Conservation (phyloP, 2,329 filamentous ascomycete species). For the Fusarium verticillioides region DNA sequence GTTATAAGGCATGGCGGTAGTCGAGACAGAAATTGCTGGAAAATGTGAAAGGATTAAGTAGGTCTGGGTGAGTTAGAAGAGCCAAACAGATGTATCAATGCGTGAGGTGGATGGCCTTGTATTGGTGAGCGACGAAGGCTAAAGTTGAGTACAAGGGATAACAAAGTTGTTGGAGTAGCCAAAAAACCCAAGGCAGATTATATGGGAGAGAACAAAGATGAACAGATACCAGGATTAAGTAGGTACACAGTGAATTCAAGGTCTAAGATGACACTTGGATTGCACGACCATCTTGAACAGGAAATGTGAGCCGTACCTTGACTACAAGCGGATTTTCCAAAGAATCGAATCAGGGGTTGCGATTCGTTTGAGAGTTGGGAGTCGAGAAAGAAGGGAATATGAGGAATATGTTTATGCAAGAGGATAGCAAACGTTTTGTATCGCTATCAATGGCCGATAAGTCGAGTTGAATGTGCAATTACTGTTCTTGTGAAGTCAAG, state of each 20-base stretch:
- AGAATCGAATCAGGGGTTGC: neutral
- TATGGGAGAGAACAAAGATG: neutral
- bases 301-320: conserved; percentile 20
- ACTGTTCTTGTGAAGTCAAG: conserved; percentile 1
- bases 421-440: neutral
- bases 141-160: conserved; percentile 5
- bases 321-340: neutral
- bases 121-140: neutral
- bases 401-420: too few relatives aligned
- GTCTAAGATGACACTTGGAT: neutral
- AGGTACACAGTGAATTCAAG: neutral
- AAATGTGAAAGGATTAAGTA: neutral
- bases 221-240: neutral
- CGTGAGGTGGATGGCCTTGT: neutral
- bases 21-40: neutral
- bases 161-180: neutral
- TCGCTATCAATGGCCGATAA: neutral
- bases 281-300: neutral
- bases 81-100: neutral
- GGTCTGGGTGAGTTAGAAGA: conserved; percentile 9
- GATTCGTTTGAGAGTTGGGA: neutral
- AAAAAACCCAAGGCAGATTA: neutral
- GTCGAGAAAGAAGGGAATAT: too few relatives aligned
- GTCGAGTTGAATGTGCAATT: neutral
- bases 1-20: conserved; percentile 82